Evolutionary conservation across 805 yeast genomes (phyloP).

Genomic region (Komagataella pastoris): DNA sequence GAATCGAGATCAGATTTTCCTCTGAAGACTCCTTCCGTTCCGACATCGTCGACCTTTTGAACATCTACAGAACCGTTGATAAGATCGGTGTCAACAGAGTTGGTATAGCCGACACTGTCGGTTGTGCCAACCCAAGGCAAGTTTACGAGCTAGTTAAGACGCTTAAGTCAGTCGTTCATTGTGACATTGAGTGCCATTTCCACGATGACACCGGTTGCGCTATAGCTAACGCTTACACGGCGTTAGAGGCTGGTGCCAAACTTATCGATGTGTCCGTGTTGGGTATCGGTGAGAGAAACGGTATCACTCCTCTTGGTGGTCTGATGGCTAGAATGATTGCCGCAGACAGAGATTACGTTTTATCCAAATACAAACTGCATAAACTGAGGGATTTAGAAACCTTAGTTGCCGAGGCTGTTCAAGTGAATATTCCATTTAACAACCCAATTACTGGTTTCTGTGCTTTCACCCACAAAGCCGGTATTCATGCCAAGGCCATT

Average conservation of each 20-base stretch:
- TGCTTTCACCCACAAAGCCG: constrained; percentile 99
- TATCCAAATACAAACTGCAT: constrained; percentile 88
- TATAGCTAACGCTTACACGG: constrained; percentile 96
- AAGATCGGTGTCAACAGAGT: constrained; percentile 97
- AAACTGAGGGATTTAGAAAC: constrained; percentile 92
- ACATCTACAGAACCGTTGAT: constrained; percentile 93
- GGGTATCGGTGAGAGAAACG: constrained; percentile 98
- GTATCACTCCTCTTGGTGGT: constrained; percentile 95
- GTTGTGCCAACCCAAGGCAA: constrained; percentile 98
- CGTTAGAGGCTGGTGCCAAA: constrained; percentile 94
- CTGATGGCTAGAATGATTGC: constrained; percentile 99
- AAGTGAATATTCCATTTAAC: constrained; percentile 94
- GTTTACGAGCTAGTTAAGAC: constrained; percentile 95
- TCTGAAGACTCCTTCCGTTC: constrained; percentile 97
- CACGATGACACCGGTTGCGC: constrained; percentile 99
- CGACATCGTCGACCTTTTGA: constrained; percentile 87
- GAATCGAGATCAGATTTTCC: constrained; percentile 92
- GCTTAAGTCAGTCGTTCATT: constrained; percentile 80
- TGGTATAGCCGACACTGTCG: constrained; percentile 98
- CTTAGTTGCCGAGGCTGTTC: constrained; percentile 94
- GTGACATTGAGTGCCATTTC: constrained; percentile 98
- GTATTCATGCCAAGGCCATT: constrained; percentile 97
- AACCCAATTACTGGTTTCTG: constrained; percentile 99
- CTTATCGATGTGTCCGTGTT: constrained; percentile 89
- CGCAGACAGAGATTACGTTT: constrained; percentile 92